Evolutionary conservation across 148 eudicot genomes (phyloP), one percentile per base, ranked within the genome.

Genomic region (Silene latifolia): DNA sequence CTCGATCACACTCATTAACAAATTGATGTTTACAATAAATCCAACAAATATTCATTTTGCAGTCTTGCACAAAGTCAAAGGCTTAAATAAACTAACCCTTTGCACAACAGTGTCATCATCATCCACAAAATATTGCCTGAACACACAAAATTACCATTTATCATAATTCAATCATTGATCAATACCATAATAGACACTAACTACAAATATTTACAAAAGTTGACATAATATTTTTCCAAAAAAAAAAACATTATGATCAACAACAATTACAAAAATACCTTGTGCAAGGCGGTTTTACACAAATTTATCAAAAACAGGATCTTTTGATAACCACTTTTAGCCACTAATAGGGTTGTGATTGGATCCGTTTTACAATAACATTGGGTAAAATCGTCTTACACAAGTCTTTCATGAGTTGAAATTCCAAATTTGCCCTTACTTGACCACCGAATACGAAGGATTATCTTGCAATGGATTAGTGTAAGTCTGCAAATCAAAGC

Each of bases 61-160:
- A 68, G 44, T 35, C 47, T 68, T 70, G 44, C 19, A 68, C 59
- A 69, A 69, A 61, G 10, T 19, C 23, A 67, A 62, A 73, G 21
- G 48, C 12, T n/a, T 42, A 67, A 59, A 77, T 74, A 56, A 29
- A 60, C 89, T 81, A 54, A 91, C 98, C 88, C 84, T 86, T 83
- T 87, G 86, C 20, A 85, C 82, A 76, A 93, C 90, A 4, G 97
- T 89, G 67, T 91, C 98, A 81, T 87, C 93, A 59, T 71, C 78
- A 72, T 93, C 82, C 73, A 93, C 95, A 81, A 91, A 91, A 78
- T 87, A 89, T 79, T 93, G 97, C 90, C 98, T 93, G 85, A 12
- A 58, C 13, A 76, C 61, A 71, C 44, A 23, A 42, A 17, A 63
- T 39, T 32, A 69, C 64, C 46, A 44, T 27, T 8, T 20, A 18